Evolutionary conservation across 257 asterid species (phyloP), one percentile per base, ranked within the genome.

Genomic region (Cordia subcordata): DNA sequence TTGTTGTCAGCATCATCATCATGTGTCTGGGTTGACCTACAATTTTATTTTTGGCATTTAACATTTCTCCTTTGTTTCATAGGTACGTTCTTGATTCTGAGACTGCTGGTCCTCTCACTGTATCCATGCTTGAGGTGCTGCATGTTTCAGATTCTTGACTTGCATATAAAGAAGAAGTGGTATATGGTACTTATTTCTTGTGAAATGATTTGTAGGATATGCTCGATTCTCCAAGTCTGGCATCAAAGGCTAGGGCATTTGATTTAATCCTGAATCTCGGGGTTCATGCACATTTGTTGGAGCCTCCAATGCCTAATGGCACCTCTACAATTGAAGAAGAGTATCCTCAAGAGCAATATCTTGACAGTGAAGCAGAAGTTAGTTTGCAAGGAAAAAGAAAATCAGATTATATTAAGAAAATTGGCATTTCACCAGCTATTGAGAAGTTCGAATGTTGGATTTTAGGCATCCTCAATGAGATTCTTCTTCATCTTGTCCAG

Each of bases 401-500:
- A 67, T 58, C 85, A 21, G 87, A 83, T 62, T 70, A 63, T 71
- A 64, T 77, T 47, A 79, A 76, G 73, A 81, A 75, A 78, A 68
- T 64, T 49, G 83, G 77, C 60, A 74, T 72, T 67, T 76, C 81
- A 32, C 64, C 84, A 42, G 97, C 97, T 40, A 72, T 83, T 76
- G 94, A 83, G 66, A 93, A 76, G 65, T 89, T 93, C 71, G 99
- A 93, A 77, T 78, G 87, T 74, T 93, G 99, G 99, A 93, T 93
- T 72, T 68, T 93, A 78, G 95, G 97, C 80, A 93, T 93, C 77
- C 96, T 93, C 58, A 83, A 74, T 65, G 99, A 93, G 87, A 77
- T 85, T 69, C 90, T 93, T 64, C 97, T 93, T 75, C 96, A 81
- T 80, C 97, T 93, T 68, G 99, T 93, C 65, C 97, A 93, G 97